Evolutionary conservation across 1,284 basidiomycete genomes (phyloP), one percentile per base, ranked within the genome.

Genomic region (Tilletia walkeri): DNA sequence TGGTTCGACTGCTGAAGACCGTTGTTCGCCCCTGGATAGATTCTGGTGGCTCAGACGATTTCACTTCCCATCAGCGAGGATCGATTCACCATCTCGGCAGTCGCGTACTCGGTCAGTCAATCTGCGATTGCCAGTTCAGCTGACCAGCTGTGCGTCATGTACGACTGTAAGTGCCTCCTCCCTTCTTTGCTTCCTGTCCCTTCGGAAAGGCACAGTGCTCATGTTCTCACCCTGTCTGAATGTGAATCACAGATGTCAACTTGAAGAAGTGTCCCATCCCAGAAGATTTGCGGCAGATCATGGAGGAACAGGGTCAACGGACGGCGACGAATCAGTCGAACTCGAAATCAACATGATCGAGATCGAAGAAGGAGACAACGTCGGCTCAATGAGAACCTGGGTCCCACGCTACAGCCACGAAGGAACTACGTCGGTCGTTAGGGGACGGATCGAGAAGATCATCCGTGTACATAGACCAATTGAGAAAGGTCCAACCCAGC

Each of bases 81-180:
- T 34, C 59, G 59, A 14, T 63, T 63, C 59, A 63, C 59, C 36
- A 63, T 63, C 36, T 20, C 9, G 16, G 59, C 59, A 18, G 39
- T 63, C 36, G 59, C 59, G 36, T 63, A 63, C 59, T 63, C 59
- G 59, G 59, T 63, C 36, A 41, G 39, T 16, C 59, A 63, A 36
- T 38, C 34, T 12, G 36, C 59, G 12, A 63, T 63, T 63, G 59
- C 59, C 30, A 63, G 59, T 34, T 63, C 59, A 20, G 34, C 59
- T 6, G 59, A 63, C 59, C 59, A 63, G 59, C 59, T 63, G 18
- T 63, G 59, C 39, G 59, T 63, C 34, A 63, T 63, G 59, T 63
- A 63, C n/a, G 59, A 63, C 59, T 63, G 59, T 63, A 5, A 39
- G 59, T 63, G 2, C 24, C 2, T 30, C 24, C 24, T 30, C 24